Base-by-base conservation (phyloP, 2,329 filamentous ascomycete species). In the Nemania serpens region DNA sequence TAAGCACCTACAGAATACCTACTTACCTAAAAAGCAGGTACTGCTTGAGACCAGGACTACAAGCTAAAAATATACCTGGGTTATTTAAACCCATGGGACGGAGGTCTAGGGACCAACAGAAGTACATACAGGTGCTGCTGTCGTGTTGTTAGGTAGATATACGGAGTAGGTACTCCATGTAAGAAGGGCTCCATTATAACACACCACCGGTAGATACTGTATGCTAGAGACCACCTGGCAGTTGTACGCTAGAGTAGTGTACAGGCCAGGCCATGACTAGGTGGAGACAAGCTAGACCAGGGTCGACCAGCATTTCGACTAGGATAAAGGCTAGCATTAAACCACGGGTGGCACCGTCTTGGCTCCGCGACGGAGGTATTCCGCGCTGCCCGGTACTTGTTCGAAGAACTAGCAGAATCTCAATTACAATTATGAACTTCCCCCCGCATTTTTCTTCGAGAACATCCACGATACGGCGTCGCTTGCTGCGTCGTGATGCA, bases 311-410 rank as follows among this genome's bases (percentile, higher is more conserved):
- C 17, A 37, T 36, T 10, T 3, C 13, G 41, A 54, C 51, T 12
- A 47, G 55, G 48, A 42, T 17, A 45, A 11, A 46, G 39, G 39
- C 55, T 20, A 18, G 55, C 47, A 18, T 41, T 34, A 9, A 45
- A 12, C 22, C 39, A 53, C 60, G 60, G 60, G 60, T 62, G 60
- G 60, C 56, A 59, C 60, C 60, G 60, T 56, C 56, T 59, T 62
- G 50, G 60, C 56, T 52, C 41, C 25, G 55, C 6, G 36, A 53
- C 60, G 60, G 60, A 62, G 47, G 52, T 12, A 53, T 62, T 59
- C 60, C 60, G 60, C 56, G 36, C 43, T 56, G 55, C 42, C 29
- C 47, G 47, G 55, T 51, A 62, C 59, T 58, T 61, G 22, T 54
- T 50, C 15, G 33, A 10, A 3, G 15, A 29, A 29, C 4, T 29